Conservation (phyloP, 495 filamentous ascomycete genomes). For the Cercophora newfieldiana region DNA sequence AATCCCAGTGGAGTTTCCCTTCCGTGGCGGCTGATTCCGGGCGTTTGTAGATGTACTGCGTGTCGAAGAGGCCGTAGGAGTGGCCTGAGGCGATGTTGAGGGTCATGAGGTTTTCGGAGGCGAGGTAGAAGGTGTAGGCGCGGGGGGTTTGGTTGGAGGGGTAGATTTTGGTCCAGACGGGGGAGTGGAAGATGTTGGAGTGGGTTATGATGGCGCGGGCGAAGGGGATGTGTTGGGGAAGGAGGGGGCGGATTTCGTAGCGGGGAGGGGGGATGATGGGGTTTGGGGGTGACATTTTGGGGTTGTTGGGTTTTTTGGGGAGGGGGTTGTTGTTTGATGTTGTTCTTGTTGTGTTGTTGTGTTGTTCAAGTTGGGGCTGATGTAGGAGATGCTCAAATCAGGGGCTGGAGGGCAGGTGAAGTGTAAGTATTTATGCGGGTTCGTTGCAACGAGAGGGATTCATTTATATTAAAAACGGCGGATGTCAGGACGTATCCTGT, state of each 20-base stretch:
- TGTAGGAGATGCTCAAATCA: too few species aligned
- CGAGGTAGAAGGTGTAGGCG: slow-evolving; percentile 20
- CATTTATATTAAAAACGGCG: too few species aligned
- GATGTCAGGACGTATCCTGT: too few species aligned
- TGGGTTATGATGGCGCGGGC: slow-evolving; percentile 40
- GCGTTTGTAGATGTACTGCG: slow-evolving; percentile 44
- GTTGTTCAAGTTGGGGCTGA: too few species aligned
- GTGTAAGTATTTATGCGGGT: not conserved
- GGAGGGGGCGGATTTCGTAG: slow-evolving; percentile 40
- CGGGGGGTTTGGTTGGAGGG: slow-evolving; percentile 28
- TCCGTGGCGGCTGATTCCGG: slow-evolving; percentile 38
- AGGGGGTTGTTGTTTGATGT: not conserved
- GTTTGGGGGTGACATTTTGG: slow-evolving; percentile 11
- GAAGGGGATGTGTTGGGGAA: slow-evolving; percentile 33
- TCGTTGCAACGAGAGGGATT: too few species aligned
- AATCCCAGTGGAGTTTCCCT: slow-evolving; percentile 47
- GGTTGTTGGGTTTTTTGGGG: not conserved
- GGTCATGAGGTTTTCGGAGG: not conserved
- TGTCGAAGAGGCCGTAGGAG: slow-evolving; percentile 49
- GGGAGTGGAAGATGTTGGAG: slow-evolving; percentile 40
- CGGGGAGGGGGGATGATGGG: slow-evolving; percentile 17
- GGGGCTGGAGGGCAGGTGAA: not conserved
- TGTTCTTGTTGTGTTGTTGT: too few species aligned
- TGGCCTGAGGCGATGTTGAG: slow-evolving; percentile 31
- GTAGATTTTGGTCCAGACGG: slow-evolving; percentile 38